These are phyloP conservation scores for Hygrophila difformis DNA, from an alignment of 257 asterid genomes.

Conservation along the genomic window DNA sequence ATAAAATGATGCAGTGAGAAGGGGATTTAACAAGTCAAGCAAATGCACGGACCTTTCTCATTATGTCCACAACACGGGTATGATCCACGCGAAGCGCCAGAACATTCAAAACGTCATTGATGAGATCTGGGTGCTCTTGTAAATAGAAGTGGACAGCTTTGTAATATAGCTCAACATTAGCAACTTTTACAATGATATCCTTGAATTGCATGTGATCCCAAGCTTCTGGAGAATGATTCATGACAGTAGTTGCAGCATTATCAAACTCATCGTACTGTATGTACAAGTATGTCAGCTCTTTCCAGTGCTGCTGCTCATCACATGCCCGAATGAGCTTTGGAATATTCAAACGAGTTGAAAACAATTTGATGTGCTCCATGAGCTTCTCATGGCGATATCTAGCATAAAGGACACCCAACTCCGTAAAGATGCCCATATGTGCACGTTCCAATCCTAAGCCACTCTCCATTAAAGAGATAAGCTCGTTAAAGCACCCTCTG, in stretches of 20 bases:
- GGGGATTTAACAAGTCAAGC: constrained; percentile 2
- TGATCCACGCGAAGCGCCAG: constrained; percentile 98
- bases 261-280: constrained; percentile 96
- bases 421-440: constrained; percentile 98
- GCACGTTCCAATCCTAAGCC: constrained; percentile 99
- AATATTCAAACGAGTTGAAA: constrained; percentile 90
- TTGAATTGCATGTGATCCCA: constrained; percentile 99
- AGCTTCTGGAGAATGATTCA: constrained; percentile 99
- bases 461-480: constrained; percentile 97
- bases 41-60: constrained; percentile 69
- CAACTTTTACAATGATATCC: constrained; percentile 91
- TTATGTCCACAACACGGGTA: constrained; percentile 94
- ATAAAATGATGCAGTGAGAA: neutral
- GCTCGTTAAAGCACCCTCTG: constrained; percentile 95
- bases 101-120: constrained; percentile 88
- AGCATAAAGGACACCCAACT: constrained; percentile 94
- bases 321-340: constrained; percentile 98
- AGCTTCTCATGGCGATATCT: constrained; percentile 98
- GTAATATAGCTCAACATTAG: constrained; percentile 95
- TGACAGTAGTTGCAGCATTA: constrained; percentile 98
- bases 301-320: constrained; percentile 99
- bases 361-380: constrained; percentile 96
- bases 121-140: constrained; percentile 97
- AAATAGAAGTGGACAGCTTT: constrained; percentile 99
- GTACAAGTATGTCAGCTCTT: constrained; percentile 86